A percentile compares a stretch with the other conserved stretches of the same genome.
phyloP scores from a whole-genome alignment of 768 basidiomycete species.

The Cystobasidium tubakii region DNA sequence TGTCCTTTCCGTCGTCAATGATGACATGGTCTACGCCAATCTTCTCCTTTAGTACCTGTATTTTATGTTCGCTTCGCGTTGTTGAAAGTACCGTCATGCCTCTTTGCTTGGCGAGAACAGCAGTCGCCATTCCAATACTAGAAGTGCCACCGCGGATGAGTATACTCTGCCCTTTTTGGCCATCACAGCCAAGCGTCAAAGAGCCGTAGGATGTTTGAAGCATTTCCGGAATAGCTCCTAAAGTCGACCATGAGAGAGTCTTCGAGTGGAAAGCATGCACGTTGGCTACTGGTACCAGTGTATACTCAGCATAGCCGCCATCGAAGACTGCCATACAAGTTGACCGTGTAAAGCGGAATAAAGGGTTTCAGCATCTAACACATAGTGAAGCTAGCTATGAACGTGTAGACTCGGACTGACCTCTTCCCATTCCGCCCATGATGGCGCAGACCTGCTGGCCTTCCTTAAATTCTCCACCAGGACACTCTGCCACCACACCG shows the following conservation, averaged over 20 bases:
- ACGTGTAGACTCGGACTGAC: not conserved
- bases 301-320: conserved; percentile 14
- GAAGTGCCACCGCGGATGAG: conserved; percentile 2
- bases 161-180: not conserved
- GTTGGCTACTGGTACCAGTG: not conserved
- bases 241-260: not conserved
- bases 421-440: conserved; percentile 7
- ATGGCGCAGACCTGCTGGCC: conserved; percentile 1
- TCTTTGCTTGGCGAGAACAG: conserved; percentile 2
- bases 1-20: conserved; percentile 3
- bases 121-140: conserved; percentile 5
- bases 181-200: not conserved
- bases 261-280: conserved; percentile 9
- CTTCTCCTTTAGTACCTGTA: not conserved
- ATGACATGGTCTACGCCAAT: conserved; percentile 7
- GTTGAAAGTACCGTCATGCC: not conserved
- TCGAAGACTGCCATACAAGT: not conserved
- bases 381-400: no score
- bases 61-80: not conserved
- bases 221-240: conserved; percentile 18
- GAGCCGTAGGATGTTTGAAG: conserved; percentile 4
- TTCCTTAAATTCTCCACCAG: not conserved
- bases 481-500: not conserved
- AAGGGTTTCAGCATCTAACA: not conserved
- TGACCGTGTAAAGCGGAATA: no score